Base-by-base conservation (phyloP, 495 filamentous ascomycete species). In the Lophiotrema nucula region DNA sequence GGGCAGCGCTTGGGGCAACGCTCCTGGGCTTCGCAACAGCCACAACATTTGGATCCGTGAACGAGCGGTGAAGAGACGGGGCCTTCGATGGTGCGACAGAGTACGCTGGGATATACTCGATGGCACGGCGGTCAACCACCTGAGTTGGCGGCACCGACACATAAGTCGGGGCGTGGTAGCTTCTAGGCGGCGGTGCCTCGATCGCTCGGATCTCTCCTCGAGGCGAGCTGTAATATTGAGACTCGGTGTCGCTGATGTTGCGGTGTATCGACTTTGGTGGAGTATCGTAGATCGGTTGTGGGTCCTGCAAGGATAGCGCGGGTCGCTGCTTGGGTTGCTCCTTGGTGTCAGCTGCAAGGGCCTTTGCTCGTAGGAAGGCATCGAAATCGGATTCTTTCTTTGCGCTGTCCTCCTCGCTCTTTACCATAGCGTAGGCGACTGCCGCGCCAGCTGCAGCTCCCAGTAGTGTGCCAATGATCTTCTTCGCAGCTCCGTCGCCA, bases 361-460 rank as follows among this genome's bases (percentile, higher is more conserved):
- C 48, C 46, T 63, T 62, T 21, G 64, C 49, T 21, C 25, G 22
- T 45, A 47, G 26, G 53, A 54, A 60, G 4, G 60, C 60, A 26
- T 53, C 50, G 54, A 64, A 67, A 23, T 60, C 53, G 3, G 27
- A 16, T 26, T 74, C 70, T 45, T 64, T 55, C 24, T 62, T 39
- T 21, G 60, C 66, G 27, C 68, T 77, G 33, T 75, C 70, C 6
- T 72, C 69, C 56, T 84, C 86, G 24, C 77, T 71, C 59, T 77
- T 83, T 53, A 79, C 74, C 74, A 88, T 84, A 31, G 85, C 83
- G 68, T 92, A 92, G 1, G 87, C 85, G 33, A 90, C 67, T 0
- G 84, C 86, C 13, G 86, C 87, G 46, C 87, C 90, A 2, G 87
- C 82, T 8, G 87, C 88, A 16, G 85, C 89, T 21, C 88, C 90